Percentiles rank a stretch among this genome's conserved stretches.
These are phyloP conservation scores for Peronospora belbahrii DNA, from an alignment of 352 stramenopile species.

Conservation along the genomic window DNA sequence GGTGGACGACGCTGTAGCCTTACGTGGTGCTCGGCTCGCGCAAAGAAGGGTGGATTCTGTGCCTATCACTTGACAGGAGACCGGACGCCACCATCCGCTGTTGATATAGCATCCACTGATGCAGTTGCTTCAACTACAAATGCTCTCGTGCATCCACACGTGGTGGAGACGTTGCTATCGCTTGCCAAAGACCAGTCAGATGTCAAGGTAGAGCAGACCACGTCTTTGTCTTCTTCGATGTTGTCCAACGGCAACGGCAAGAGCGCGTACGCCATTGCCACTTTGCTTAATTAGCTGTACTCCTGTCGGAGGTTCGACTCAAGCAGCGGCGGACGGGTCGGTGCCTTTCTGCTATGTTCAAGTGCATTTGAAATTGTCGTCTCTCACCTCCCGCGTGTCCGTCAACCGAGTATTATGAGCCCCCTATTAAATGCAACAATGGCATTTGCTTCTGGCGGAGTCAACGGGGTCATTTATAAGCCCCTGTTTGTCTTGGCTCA, in stretches of 20 bases:
- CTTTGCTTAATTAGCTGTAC: conserved; percentile 38
- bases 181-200: conserved; percentile 34
- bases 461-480: no score
- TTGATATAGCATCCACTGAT: not conserved
- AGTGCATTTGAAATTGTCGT: conserved; percentile 2
- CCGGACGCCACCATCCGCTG: conserved; percentile 12
- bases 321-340: not conserved
- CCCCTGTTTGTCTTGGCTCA: no score
- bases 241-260: conserved; percentile 7
- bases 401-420: conserved; percentile 1
- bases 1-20: conserved; percentile 60
- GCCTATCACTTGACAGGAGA: conserved; percentile 43
- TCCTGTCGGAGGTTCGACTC: conserved; percentile 1
- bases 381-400: conserved; percentile 12
- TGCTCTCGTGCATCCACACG: conserved; percentile 29
- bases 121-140: conserved; percentile 1
- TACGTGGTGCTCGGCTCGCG: conserved; percentile 57
- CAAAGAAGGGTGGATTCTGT: conserved; percentile 71
- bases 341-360: conserved; percentile 25
- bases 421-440: no score
- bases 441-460: no score
- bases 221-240: not conserved
- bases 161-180: conserved; percentile 60
- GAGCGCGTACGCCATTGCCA: conserved; percentile 40
- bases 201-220: conserved; percentile 3